Base-by-base conservation (phyloP, 179 eudicot species). In the Patellifolia procumbens region DNA sequence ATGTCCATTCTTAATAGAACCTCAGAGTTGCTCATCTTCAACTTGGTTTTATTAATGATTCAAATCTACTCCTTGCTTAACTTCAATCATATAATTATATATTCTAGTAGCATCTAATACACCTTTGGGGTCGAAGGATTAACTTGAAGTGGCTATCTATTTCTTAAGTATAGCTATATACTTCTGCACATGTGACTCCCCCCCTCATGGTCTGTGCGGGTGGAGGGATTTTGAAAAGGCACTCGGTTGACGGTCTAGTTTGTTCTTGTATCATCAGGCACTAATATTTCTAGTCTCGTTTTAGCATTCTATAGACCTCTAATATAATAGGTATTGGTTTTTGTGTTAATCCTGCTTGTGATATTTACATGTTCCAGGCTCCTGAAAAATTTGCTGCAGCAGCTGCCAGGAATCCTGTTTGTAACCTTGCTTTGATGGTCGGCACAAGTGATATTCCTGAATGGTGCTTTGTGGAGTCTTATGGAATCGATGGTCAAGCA, bases 401-500 rank as follows among this genome's bases (percentile, higher is more conserved):
- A 69, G 94, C 87, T 52, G 90, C 86, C 72, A 91, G 97, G 79
- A 94, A 94, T 77, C 98, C 98, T 35, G 98, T 90, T 60, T 92
- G 98, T 81, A 92, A 91, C 85, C 82, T 94, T 60, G 86, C 90
- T 72, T 84, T 90, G 85, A 92, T 94, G 98, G 90, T 86, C 68
- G 95, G 98, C 68, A 91, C 93, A 62, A 80, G 87, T 66, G 99
- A 92, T 86, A 95, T 95, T 68, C 97, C 99, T 1, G 97, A 95
- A 56, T 95, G 99, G 99, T 92, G 97, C 80, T 95, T 83, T 74
- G 79, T 88, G 22, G 99, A 90, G 85, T 45, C 90, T 37, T 90
- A 77, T 86, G 99, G 97, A 73, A 80, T 46, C 53, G 84, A 84
- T 19, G 89, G 93, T 32, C 85, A 86, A 53, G 80, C 84, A 56